phyloP scores from a whole-genome alignment of 352 stramenopile species.

The Phytophthora vignae region DNA sequence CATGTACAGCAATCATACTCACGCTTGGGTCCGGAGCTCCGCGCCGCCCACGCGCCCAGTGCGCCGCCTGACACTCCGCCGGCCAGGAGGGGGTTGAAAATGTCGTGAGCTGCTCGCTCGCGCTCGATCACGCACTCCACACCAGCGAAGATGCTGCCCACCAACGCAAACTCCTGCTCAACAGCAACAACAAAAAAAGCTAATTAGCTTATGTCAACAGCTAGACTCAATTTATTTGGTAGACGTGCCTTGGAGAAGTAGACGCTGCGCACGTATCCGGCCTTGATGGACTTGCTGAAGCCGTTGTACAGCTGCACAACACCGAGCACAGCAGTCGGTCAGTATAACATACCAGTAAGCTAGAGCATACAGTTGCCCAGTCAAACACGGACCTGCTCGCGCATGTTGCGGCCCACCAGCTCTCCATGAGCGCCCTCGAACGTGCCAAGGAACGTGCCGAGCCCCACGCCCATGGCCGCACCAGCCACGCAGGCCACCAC shows the following conservation, averaged over 20 bases:
- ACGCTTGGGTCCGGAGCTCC: slow-evolving; percentile 72
- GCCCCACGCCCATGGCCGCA: slow-evolving; percentile 77
- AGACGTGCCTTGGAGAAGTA: slow-evolving; percentile 84
- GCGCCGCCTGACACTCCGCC: slow-evolving; percentile 71
- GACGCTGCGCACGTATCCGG: slow-evolving; percentile 80
- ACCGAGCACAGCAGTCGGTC: background rate
- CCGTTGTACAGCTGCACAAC: slow-evolving; percentile 78
- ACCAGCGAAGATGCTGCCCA: slow-evolving; percentile 82
- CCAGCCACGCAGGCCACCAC: slow-evolving; percentile 78
- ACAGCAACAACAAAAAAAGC: slow-evolving; percentile 1
- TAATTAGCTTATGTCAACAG: background rate
- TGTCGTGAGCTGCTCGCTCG: slow-evolving; percentile 79
- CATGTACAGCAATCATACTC: slow-evolving; percentile 15
- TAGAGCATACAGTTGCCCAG: background rate
- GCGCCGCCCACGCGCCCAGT: slow-evolving; percentile 73
- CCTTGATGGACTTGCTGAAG: slow-evolving; percentile 84
- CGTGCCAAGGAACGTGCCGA: slow-evolving; percentile 88
- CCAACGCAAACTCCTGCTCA: slow-evolving; percentile 80
- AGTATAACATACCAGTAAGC: background rate
- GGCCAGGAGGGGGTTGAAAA: slow-evolving; percentile 80
- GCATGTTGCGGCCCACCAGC: slow-evolving; percentile 86
- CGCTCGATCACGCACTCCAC: slow-evolving; percentile 88
- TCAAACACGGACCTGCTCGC: slow-evolving; percentile 66
- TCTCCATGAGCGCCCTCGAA: slow-evolving; percentile 90
- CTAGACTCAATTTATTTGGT: background rate